phyloP scores from a whole-genome alignment of 164 flowering plant species.

The Liquidambar formosana region DNA sequence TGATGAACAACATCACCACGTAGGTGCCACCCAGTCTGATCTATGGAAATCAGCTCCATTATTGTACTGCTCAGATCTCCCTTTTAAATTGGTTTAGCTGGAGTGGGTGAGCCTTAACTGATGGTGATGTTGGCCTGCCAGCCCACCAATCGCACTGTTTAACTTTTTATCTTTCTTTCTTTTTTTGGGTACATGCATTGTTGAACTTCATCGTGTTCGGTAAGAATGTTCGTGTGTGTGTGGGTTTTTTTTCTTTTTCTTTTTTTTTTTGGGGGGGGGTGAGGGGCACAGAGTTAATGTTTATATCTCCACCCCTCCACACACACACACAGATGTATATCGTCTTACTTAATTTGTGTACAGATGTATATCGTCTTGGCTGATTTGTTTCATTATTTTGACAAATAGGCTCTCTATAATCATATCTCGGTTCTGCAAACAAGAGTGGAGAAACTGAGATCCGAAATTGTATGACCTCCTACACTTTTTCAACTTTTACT shows the following conservation, averaged over 20 bases:
- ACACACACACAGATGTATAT: not conserved
- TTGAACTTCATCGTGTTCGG: no score
- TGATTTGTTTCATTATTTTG: slow-evolving; percentile 16
- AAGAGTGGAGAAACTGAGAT: slow-evolving; percentile 55
- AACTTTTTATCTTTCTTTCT: no score
- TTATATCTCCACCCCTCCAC: no score
- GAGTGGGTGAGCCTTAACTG: no score
- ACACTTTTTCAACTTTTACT: slow-evolving; percentile 6
- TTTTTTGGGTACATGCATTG: no score
- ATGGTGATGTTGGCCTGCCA: no score
- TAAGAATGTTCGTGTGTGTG: not conserved
- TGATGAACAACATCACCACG: no score
- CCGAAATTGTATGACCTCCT: slow-evolving; percentile 70
- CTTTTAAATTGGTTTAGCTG: not conserved
- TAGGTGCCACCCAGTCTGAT: not conserved
- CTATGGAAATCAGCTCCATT: not conserved
- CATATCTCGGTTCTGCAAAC: slow-evolving; percentile 59
- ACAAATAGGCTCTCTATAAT: slow-evolving; percentile 71
- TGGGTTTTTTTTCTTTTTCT: no score
- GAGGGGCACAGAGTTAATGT: no score
- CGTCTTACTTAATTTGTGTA: not conserved
- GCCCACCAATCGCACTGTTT: no score
- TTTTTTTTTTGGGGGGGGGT: not conserved
- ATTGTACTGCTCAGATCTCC: not conserved
- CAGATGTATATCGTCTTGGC: not conserved